Base-by-base conservation (phyloP, 1,139 yeast genomes). In the Saccharomyces pastorianus region DNA sequence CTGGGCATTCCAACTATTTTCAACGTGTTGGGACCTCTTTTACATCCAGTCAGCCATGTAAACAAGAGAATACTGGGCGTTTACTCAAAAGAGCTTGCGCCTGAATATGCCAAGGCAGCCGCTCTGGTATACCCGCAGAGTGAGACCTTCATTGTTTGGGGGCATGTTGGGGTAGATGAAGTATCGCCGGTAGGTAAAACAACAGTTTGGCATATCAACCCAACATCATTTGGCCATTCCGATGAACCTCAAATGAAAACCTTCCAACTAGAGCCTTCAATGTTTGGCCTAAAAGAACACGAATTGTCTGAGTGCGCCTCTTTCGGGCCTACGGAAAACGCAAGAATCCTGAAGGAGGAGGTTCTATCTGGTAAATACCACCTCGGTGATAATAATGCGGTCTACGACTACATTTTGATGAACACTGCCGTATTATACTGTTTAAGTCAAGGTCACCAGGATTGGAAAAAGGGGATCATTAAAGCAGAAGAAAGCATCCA, bases 1-100 rank as follows among this genome's bases (percentile, higher is more conserved):
- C 72, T 93, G 56, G 96, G 96, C 0, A 79, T 91, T 14, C 98
- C 99, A 1, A 86, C 98, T 2, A 88, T 93, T 41, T 93, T 93
- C 77, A 93, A 93, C 69, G 85, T 93, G 17, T 73, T 93, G 61
- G 99, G 99, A 0, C 99, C 99, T 0, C 74, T 93, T 59, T 76
- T 93, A 58, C 95, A 93, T 73, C 99, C 99, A 1, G 88, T 89
- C 20, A 58, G 56, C 6, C 57, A 61, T 41, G 76, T 91, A 41
- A 78, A 79, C 60, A 87, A 95, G 4, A 77, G 98, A 59, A 83
- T 93, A 41, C 77, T 95, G 52, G 99, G 99, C 49, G 99, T 93
- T 1, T 89, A 87, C 69, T 78, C 89, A 32, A 87, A 87, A 61
- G 73, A 76, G 5, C 73, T 93, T 57, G 99, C 98, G 3, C 83